Conservation (phyloP, 192 early-diverging fungal species). For the Chytriomyces confervae region DNA sequence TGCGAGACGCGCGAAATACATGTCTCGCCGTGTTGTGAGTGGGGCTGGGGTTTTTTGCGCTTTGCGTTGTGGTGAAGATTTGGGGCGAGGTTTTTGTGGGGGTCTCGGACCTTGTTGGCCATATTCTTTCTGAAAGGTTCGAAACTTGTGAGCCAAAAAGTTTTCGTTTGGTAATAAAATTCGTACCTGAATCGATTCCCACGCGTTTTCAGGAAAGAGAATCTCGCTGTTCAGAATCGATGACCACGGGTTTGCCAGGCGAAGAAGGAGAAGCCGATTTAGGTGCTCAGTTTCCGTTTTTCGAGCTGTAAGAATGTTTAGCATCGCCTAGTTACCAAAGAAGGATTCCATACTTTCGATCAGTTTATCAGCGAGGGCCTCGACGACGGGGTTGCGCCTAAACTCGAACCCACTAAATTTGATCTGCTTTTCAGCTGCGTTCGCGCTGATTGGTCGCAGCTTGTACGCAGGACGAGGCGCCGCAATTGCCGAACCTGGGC, state of each 20-base stretch:
- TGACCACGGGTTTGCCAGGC: constrained; percentile 30
- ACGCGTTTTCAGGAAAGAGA: constrained; percentile 18
- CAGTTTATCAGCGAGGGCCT: constrained; percentile 11
- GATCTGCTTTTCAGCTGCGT: constrained; percentile 4
- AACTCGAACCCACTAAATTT: constrained; percentile 29
- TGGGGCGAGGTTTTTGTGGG: background rate
- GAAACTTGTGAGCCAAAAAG: background rate
- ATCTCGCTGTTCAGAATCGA: constrained; percentile 20
- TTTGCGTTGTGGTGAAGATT: background rate
- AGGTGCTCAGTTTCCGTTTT: constrained; percentile 24
- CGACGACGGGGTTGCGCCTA: constrained; percentile 19
- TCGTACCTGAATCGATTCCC: constrained; percentile 13
- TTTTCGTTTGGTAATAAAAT: background rate
- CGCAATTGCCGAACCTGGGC: too few species aligned
- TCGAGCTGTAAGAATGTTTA: constrained; percentile 16
- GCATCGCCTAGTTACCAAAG: background rate
- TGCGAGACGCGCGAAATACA: constrained; percentile 23
- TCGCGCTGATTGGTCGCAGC: constrained; percentile 21
- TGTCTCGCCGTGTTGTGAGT: constrained; percentile 15
- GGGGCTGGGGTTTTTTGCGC: background rate
- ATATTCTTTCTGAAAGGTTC: background rate
- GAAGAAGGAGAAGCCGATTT: constrained; percentile 14
- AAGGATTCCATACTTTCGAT: constrained; percentile 8
- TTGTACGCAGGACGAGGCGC: background rate
- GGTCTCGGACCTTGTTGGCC: background rate